Evolutionary conservation across 768 basidiomycete genomes (phyloP), one percentile per base, ranked within the genome.

Genomic region (Leccinum arenicola): DNA sequence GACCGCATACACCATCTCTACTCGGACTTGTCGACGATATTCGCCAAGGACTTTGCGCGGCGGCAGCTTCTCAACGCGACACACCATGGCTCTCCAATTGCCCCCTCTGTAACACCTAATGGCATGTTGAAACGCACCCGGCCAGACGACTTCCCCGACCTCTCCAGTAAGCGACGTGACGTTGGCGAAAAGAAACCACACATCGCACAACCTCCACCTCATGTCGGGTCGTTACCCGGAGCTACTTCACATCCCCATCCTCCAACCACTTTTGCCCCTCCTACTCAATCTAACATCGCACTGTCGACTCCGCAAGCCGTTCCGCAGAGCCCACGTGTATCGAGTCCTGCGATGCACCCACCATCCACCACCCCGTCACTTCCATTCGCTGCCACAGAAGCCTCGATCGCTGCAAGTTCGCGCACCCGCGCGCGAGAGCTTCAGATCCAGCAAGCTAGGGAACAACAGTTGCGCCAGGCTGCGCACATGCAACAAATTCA

Each of bases 1-100:
- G 82, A 84, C n/a, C 83, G 87, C 52, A 84, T 91, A 72, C 79
- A 80, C 38, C 80, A 84, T 60, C 71, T 89, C 12, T 91, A 92
- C 67, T 67, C 76, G 14, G 83, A 87, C 55, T 76, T 91, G 36
- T 81, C 87, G 1, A 62, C 70, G 1, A 61, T 85, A 45, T 91
- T 92, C 63, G 79, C 85, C 27, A 87, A 85, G 66, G 83, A 87
- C 31, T 76, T 85, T 48, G 77, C 79, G 4, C 77, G 79, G 43
- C 77, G 80, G 56, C 78, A 80, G 52, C 35, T 66, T 55, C 51
- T 63, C 35, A 75, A 72, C 40, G 57, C 68, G 19, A 64, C 72
- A 54, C 73, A 68, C 55, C 69, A 70, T 9, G 47, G 58, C 19
- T 69, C 64, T 56, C 62, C 68, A 10, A 56, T 57, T 9, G 59